These are phyloP conservation scores for Tulasnella sp. DNA, from an alignment of 768 basidiomycete genomes.

Conservation along the genomic window DNA sequence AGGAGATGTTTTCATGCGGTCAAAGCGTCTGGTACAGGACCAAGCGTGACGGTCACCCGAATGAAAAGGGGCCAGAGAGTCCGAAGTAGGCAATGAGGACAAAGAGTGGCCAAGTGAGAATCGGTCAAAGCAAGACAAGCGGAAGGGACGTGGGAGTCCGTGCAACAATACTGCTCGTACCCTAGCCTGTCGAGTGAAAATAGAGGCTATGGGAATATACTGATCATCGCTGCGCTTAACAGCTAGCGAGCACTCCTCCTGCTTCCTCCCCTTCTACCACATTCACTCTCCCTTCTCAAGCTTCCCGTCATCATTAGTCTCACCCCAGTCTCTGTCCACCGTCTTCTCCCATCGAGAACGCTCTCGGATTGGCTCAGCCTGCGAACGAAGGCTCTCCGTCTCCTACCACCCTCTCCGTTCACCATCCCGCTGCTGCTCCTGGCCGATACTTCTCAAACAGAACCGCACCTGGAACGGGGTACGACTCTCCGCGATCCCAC, in stretches of 20 bases:
- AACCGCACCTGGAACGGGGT: neutral
- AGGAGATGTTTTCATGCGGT: no score
- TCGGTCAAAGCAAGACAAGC: no score
- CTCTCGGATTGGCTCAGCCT: slow-evolving; percentile 1
- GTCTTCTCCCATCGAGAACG: slow-evolving; percentile 7
- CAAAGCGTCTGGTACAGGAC: no score
- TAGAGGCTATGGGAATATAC: no score
- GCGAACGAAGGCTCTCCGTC: neutral
- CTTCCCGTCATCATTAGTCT: slow-evolving; percentile 8
- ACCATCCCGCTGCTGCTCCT: neutral
- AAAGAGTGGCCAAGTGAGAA: no score
- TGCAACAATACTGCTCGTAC: no score
- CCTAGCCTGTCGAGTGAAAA: no score
- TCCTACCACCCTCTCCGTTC: neutral
- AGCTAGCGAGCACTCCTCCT: neutral
- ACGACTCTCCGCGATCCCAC: slow-evolving; percentile 30
- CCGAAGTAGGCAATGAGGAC: no score
- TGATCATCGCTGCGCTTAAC: no score
- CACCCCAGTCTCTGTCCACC: slow-evolving; percentile 1
- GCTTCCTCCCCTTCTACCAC: slow-evolving; percentile 10
- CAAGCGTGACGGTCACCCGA: no score
- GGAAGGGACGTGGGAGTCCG: no score
- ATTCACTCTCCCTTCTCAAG: slow-evolving; percentile 10
- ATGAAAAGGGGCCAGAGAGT: no score
- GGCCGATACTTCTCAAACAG: neutral